phyloP scores from a whole-genome alignment of 148 eudicot species.

The Polygonum aviculare region DNA sequence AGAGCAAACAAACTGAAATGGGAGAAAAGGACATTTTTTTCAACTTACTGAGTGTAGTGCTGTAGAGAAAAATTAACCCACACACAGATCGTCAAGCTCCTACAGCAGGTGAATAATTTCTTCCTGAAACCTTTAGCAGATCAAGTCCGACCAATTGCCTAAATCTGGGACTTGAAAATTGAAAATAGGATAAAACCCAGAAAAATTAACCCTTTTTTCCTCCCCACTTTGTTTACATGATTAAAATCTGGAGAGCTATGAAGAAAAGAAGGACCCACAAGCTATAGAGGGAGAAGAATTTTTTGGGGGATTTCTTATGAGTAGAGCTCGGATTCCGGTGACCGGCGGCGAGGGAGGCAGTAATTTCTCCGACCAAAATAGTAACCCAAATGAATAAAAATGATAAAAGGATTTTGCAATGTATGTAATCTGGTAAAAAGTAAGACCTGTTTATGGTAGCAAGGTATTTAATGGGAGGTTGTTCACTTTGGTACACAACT shows the following conservation, averaged over 20 bases:
- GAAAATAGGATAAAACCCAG: not conserved
- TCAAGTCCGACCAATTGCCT: slow-evolving; percentile 16
- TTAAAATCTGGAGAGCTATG: slow-evolving; percentile 14
- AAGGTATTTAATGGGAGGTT: slow-evolving; percentile 27
- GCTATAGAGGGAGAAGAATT: not conserved
- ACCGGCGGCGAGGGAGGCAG: slow-evolving; percentile 12
- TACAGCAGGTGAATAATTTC: slow-evolving; percentile 2
- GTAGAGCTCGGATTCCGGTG: slow-evolving; percentile 5
- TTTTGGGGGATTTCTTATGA: not conserved
- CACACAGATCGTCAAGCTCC: slow-evolving; percentile 27
- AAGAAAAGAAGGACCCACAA: slow-evolving; percentile 1
- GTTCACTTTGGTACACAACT: slow-evolving; percentile 26
- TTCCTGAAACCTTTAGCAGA: slow-evolving; percentile 27
- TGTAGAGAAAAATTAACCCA: slow-evolving; percentile 11
- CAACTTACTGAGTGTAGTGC: slow-evolving; percentile 42
- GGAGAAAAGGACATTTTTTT: not conserved
- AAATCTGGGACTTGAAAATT: slow-evolving; percentile 19
- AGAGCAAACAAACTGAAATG: not conserved
- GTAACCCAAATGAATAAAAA: slow-evolving; percentile 35
- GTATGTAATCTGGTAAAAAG: slow-evolving; percentile 32
- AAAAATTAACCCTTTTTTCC: not conserved
- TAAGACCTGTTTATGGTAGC: slow-evolving; percentile 29
- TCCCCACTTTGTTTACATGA: slow-evolving; percentile 6
- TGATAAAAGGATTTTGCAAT: slow-evolving; percentile 26
- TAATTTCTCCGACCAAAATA: slow-evolving; percentile 14